These are phyloP conservation scores for Spiraea crenata DNA, from an alignment of 331 rosid genomes.

Conservation along the genomic window DNA sequence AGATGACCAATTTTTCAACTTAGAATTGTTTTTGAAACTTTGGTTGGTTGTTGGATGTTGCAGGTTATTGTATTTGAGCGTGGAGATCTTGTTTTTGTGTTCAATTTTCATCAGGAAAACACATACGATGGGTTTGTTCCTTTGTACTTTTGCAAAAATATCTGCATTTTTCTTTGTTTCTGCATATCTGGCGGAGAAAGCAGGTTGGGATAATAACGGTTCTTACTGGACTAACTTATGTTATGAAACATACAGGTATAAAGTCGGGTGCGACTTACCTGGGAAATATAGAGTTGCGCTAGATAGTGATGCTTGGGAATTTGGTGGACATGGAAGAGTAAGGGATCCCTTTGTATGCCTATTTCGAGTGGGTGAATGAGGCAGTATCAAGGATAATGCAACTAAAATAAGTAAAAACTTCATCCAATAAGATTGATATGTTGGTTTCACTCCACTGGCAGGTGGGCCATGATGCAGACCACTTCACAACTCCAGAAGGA, in stretches of 20 bases:
- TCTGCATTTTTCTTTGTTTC: background rate
- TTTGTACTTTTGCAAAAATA: slow-evolving; percentile 7
- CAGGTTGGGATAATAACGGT: too few relatives aligned
- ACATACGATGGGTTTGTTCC: slow-evolving; percentile 74
- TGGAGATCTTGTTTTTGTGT: slow-evolving; percentile 86
- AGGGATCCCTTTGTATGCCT: slow-evolving; percentile 31
- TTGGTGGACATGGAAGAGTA: slow-evolving; percentile 97
- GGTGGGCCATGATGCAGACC: slow-evolving; percentile 77
- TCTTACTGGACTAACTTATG: slow-evolving; percentile 15
- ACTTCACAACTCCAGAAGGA: slow-evolving; percentile 92
- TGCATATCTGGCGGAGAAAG: too few relatives aligned
- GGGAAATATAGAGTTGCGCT: slow-evolving; percentile 96
- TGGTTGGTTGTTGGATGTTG: slow-evolving; percentile 14
- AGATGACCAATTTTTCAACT: background rate
- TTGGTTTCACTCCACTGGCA: slow-evolving; percentile 31
- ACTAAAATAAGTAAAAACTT: background rate
- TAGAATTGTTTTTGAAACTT: too few relatives aligned
- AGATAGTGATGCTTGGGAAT: slow-evolving; percentile 79
- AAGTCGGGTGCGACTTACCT: slow-evolving; percentile 97
- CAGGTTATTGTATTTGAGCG: slow-evolving; percentile 94
- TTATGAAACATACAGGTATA: slow-evolving; percentile 59
- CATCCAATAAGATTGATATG: background rate
- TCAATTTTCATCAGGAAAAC: slow-evolving; percentile 85
- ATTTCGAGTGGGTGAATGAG: background rate
- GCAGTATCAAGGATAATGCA: background rate